Evolutionary conservation across 73 alveolate species (phyloP).

Genomic region (Paramecium primaurelia): DNA sequence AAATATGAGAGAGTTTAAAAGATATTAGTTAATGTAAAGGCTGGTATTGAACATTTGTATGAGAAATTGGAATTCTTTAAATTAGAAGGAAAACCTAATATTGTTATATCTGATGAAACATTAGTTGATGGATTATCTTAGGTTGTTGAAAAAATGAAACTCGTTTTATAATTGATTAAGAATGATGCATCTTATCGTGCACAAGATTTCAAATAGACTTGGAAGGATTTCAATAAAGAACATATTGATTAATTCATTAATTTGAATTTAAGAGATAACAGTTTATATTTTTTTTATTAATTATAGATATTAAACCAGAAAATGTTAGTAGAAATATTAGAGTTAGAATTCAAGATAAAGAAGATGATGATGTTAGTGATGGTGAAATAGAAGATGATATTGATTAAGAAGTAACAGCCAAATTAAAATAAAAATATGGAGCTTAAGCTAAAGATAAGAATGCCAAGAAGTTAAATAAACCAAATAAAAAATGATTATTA

Average conservation of each 20-base stretch:
- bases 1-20: conserved; percentile 76
- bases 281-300: background rate
- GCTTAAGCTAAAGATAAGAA: conserved; percentile 59
- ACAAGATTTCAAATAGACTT: conserved; percentile 65
- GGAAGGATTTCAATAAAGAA: conserved; percentile 60
- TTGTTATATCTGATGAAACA: conserved; percentile 74
- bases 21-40: conserved; percentile 73
- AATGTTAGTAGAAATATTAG: conserved; percentile 74
- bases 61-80: conserved; percentile 72
- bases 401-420: conserved; percentile 58
- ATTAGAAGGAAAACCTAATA: conserved; percentile 78
- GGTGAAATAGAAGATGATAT: conserved; percentile 75
- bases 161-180: conserved; percentile 45
- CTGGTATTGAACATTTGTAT: conserved; percentile 87
- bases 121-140: conserved; percentile 77
- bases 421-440: conserved; percentile 54
- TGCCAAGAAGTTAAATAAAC: background rate
- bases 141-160: conserved; percentile 68
- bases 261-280: conserved; percentile 57
- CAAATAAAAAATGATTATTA: conserved; percentile 4
- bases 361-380: conserved; percentile 80
- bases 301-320: conserved; percentile 52
- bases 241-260: conserved; percentile 49
- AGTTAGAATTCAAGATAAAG: conserved; percentile 72
- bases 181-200: conserved; percentile 60